Conservation (phyloP, 2,329 filamentous ascomycete genomes). For the Sclerotinia sclerotiorum region DNA sequence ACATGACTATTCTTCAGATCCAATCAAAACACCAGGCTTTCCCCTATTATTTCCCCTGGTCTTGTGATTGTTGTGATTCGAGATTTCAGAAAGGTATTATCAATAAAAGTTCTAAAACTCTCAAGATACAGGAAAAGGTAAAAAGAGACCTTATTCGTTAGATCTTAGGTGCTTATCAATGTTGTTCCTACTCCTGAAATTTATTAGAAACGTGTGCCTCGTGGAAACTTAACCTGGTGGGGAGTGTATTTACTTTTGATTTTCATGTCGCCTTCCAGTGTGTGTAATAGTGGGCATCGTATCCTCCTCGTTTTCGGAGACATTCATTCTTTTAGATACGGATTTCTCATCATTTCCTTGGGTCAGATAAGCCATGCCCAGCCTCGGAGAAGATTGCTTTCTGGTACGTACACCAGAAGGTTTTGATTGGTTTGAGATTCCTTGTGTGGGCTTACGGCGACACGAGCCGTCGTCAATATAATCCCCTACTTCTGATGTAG, state of each 20-base stretch:
- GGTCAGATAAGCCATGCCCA: no score
- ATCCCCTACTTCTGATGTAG: background rate
- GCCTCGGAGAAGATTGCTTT: no score
- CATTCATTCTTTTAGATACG: no score
- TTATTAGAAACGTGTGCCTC: background rate
- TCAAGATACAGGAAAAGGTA: background rate
- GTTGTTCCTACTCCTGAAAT: background rate
- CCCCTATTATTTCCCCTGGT: background rate
- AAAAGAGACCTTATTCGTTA: background rate
- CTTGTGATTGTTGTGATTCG: background rate
- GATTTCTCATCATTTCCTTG: no score
- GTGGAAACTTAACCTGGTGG: background rate
- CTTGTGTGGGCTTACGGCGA: background rate
- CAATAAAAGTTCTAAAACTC: background rate
- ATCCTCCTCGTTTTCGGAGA: background rate
- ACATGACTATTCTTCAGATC: no score
- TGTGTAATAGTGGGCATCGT: no score
- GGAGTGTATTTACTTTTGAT: background rate
- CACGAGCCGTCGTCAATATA: background rate
- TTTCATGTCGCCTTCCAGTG: no score
- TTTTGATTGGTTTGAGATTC: background rate
- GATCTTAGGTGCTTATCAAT: background rate
- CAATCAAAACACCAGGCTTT: background rate
- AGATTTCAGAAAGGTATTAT: background rate
- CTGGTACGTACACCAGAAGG: background rate